Percentiles rank a stretch among this genome's conserved stretches.
phyloP scores from a whole-genome alignment of 23 red algal species.

The Rhodosorus marinus region DNA sequence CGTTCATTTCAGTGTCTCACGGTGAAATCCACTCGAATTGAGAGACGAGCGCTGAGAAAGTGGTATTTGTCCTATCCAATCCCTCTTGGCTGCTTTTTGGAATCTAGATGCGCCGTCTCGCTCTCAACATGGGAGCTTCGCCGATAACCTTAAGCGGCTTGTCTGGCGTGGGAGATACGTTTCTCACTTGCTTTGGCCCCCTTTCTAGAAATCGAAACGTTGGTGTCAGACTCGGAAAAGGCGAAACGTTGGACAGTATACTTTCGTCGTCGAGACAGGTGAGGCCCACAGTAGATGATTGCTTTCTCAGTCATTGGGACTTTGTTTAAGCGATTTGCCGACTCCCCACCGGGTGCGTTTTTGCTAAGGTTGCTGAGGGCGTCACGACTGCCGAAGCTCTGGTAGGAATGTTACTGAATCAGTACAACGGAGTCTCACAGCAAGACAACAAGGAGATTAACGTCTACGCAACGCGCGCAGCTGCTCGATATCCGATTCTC shows the following conservation, averaged over 20 bases:
- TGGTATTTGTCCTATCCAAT: no score
- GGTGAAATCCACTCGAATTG: no score
- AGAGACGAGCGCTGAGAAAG: no score
- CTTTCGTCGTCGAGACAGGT: conserved; percentile 30
- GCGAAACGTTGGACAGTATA: conserved; percentile 75
- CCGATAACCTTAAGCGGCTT: conserved; percentile 75
- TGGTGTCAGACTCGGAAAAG: conserved; percentile 64
- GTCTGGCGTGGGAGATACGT: conserved; percentile 89
- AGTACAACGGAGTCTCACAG: conserved; percentile 15
- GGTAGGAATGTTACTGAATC: conserved; percentile 38
- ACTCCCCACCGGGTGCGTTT: no score
- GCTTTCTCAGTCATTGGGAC: no score
- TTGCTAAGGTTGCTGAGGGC: conserved; percentile 61
- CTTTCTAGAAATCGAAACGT: conserved; percentile 86
- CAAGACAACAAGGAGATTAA: background rate
- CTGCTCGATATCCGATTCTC: conserved; percentile 58
- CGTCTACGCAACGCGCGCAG: conserved; percentile 21
- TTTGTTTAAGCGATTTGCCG: no score
- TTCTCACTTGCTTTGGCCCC: conserved; percentile 96
- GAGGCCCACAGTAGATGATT: conserved; percentile 11
- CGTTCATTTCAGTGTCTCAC: no score
- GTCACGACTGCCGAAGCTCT: conserved; percentile 69
- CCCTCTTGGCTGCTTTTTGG: no score
- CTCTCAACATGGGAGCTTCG: conserved; percentile 37
- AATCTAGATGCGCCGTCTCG: conserved; percentile 94